These are phyloP conservation scores for Hygrophorus russula DNA, from an alignment of 768 basidiomycete genomes.

Conservation along the genomic window DNA sequence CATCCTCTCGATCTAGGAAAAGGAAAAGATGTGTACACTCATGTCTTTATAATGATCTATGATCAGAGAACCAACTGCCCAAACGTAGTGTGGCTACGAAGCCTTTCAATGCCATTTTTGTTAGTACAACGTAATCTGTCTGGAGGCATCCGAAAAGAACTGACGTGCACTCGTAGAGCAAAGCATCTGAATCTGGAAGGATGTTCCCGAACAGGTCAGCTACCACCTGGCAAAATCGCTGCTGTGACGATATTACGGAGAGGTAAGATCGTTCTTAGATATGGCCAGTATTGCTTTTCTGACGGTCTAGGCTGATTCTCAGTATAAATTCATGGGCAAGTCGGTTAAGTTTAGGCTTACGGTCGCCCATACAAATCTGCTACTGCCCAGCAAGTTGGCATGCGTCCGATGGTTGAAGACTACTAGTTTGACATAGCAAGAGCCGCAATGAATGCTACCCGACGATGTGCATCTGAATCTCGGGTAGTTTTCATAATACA, in stretches of 20 bases:
- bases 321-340: conserved; percentile 89
- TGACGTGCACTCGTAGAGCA: conserved; percentile 36
- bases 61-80: conserved; percentile 58
- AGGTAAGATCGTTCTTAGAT: conserved; percentile 28
- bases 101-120: conserved; percentile 57
- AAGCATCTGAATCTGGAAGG: conserved; percentile 98
- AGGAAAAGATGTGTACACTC: conserved; percentile 73
- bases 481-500: too few species aligned
- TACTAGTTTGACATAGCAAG: conserved; percentile 98
- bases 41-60: conserved; percentile 96
- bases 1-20: conserved; percentile 96
- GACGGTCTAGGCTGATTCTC: conserved; percentile 75
- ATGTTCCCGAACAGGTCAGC: conserved; percentile 92
- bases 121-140: conserved; percentile 52
- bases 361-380: conserved; percentile 61
- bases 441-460: conserved; percentile 88
- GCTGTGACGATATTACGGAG: too few species aligned
- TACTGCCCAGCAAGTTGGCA: conserved; percentile 98
- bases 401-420: conserved; percentile 89
- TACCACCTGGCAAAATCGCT: conserved; percentile 97
- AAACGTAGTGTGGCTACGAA: conserved; percentile 23
- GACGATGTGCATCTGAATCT: conserved; percentile 65
- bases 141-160: conserved; percentile 55
- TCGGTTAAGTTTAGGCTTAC: not conserved
- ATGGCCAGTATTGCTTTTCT: not conserved